Evolutionary conservation across 2,329 filamentous ascomycete genomes (phyloP).

Genomic region (Talaromyces marneffei): DNA sequence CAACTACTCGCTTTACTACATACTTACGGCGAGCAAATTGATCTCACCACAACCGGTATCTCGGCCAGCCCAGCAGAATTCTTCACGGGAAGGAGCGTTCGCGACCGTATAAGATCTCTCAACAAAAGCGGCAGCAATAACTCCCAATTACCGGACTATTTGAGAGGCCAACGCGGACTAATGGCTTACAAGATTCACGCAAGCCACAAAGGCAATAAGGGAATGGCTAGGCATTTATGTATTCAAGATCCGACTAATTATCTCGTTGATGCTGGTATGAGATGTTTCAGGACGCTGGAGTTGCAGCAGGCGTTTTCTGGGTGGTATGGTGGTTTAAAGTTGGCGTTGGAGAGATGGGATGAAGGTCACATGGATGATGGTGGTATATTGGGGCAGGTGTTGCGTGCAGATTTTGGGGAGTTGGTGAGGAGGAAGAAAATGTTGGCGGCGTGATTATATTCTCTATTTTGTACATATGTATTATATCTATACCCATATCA

Average conservation of each 20-base stretch:
- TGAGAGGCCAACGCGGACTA: constrained; percentile 38
- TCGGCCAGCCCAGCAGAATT: constrained; percentile 44
- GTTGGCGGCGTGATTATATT: neutral
- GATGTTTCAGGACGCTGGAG: constrained; percentile 45
- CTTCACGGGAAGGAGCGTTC: constrained; percentile 29
- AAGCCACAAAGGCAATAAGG: constrained; percentile 26
- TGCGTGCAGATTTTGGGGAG: constrained; percentile 29
- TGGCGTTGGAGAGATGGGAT: constrained; percentile 24
- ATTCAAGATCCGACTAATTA: constrained; percentile 56
- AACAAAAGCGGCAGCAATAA: constrained; percentile 8
- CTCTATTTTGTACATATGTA: neutral
- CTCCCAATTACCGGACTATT: constrained; percentile 20
- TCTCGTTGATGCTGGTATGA: constrained; percentile 52
- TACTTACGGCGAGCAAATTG: constrained; percentile 43
- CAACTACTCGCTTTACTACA: constrained; percentile 47
- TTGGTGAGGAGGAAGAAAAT: constrained; percentile 18
- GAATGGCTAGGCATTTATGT: constrained; percentile 39
- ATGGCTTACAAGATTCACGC: constrained; percentile 29
- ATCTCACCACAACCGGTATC: constrained; percentile 44
- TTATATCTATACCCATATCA: neutral
- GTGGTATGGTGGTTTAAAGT: constrained; percentile 24
- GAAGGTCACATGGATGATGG: neutral
- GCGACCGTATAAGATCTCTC: constrained; percentile 8
- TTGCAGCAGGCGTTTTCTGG: constrained; percentile 41
- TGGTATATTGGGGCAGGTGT: constrained; percentile 23